Conservation (phyloP, 306 rosid genomes). For the Cucumis sativus region Cucumber_9930_V3 NC_026660.2:6728001-6728500, state of each 20-base stretch:
- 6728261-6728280: background rate
- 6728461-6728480: slow-evolving; percentile 25
- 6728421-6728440: slow-evolving; percentile 47
- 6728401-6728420: slow-evolving; percentile 48
- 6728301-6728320: background rate
- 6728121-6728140: slow-evolving; percentile 89
- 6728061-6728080: slow-evolving; percentile 16
- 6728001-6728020: slow-evolving; percentile 14
- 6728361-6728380: slow-evolving; percentile 53
- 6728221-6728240: background rate
- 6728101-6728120: slow-evolving; percentile 50
- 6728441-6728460: slow-evolving; percentile 47
- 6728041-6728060: slow-evolving; percentile 28
- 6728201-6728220: slow-evolving; percentile 4
- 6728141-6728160: slow-evolving; percentile 75
- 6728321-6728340: background rate
- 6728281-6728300: background rate
- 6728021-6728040: slow-evolving; percentile 16
- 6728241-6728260: background rate
- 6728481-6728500: slow-evolving; percentile 17
- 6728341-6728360: background rate
- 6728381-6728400: slow-evolving; percentile 54
- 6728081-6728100: slow-evolving; percentile 36
- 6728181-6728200: slow-evolving; percentile 37
- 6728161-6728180: slow-evolving; percentile 33